Percentiles rank a stretch among this genome's conserved stretches.
These are phyloP conservation scores for Paramarasmius palmivorus DNA, from an alignment of 1,284 basidiomycete species.

Conservation along the genomic window DNA sequence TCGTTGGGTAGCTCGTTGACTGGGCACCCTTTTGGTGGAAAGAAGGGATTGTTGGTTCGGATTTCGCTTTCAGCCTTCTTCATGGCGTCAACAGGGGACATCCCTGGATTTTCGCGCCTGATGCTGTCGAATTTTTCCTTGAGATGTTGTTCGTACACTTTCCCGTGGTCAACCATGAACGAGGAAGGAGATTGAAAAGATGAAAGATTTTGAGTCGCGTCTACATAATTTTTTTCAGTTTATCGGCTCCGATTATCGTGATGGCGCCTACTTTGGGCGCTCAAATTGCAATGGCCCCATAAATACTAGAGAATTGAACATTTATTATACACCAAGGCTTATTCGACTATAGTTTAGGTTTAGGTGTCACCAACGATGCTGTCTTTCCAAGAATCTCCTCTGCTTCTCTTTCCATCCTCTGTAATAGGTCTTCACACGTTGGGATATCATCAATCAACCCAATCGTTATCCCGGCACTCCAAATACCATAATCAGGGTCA, in stretches of 20 bases:
- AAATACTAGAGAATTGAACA: too few species aligned
- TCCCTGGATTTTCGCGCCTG: constrained; percentile 24
- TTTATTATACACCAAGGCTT: too few species aligned
- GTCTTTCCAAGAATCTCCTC: constrained; percentile 69
- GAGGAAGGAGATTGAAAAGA: background rate
- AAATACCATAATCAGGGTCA: constrained; percentile 87
- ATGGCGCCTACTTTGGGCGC: background rate
- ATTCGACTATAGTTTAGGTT: constrained; percentile 46
- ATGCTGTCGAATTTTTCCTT: constrained; percentile 20
- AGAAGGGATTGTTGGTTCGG: constrained; percentile 44
- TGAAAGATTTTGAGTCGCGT: background rate
- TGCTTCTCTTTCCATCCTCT: constrained; percentile 76
- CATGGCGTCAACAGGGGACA: constrained; percentile 31
- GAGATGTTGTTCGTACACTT: constrained; percentile 11
- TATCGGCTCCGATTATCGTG: background rate
- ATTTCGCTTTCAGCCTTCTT: constrained; percentile 30
- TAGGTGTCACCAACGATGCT: constrained; percentile 35
- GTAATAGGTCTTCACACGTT: constrained; percentile 76
- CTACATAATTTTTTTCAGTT: too few species aligned
- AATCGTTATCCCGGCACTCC: constrained; percentile 78
- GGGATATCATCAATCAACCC: constrained; percentile 90
- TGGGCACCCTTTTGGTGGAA: constrained; percentile 52
- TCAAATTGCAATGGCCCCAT: too few species aligned
- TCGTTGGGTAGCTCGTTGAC: constrained; percentile 60
- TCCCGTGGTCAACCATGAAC: constrained; percentile 1